phyloP scores from a whole-genome alignment of 2,329 filamentous ascomycete genomes.

The Ciborinia camelliae region DNA sequence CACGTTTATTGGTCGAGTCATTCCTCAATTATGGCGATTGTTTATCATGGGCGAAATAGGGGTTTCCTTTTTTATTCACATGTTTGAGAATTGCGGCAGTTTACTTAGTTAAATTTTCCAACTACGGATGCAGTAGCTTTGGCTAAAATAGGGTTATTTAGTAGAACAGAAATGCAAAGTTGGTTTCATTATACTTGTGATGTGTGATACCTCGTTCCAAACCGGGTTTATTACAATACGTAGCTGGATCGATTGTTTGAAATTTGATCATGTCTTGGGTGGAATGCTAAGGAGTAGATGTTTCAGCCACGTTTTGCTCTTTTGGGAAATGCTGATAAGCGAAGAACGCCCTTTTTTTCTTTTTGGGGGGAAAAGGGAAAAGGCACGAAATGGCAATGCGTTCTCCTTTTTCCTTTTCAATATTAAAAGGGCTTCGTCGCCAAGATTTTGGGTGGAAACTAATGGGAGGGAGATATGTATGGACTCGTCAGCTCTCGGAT shows the following conservation, averaged over 20 bases:
- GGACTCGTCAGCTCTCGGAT: neutral
- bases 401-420: neutral
- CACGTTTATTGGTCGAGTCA: neutral
- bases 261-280: neutral
- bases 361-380: neutral
- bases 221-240: neutral
- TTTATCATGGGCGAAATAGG: neutral
- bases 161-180: neutral
- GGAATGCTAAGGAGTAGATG: neutral
- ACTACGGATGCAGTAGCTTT: neutral
- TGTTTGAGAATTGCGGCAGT: neutral
- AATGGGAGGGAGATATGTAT: neutral
- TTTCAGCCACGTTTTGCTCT: conserved; percentile 2
- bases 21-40: neutral
- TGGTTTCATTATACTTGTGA: neutral
- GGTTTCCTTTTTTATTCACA: neutral
- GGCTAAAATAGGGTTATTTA: neutral
- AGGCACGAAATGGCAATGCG: neutral
- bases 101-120: neutral
- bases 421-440: neutral
- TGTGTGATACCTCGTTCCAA: neutral
- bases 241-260: too few species aligned
- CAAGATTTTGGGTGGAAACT: neutral
- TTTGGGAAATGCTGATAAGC: neutral
- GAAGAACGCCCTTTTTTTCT: neutral